These are phyloP conservation scores for Scytalidium lignicola DNA, from an alignment of 2,329 filamentous ascomycete genomes.

Conservation along the genomic window DNA sequence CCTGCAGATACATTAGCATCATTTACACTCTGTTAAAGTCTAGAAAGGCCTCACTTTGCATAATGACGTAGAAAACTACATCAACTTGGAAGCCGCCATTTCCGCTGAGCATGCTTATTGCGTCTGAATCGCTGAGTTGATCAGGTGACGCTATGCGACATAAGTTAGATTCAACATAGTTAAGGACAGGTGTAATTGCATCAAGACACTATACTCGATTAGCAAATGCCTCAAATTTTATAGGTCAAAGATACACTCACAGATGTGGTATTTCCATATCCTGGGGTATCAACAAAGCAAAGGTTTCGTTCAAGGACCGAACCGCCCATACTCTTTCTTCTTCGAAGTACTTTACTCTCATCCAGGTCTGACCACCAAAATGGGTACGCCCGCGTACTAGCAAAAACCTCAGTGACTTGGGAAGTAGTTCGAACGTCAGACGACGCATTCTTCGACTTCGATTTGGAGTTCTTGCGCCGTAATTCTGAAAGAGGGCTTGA, in stretches of 20 bases:
- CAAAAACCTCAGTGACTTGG: slow-evolving; percentile 63
- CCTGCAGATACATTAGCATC: slow-evolving; percentile 33
- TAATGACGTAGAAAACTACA: slow-evolving; percentile 75
- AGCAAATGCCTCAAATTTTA: slow-evolving; percentile 20
- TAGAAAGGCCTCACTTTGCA: slow-evolving; percentile 50
- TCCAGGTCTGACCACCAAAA: slow-evolving; percentile 84
- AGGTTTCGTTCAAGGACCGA: slow-evolving; percentile 83
- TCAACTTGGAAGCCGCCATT: slow-evolving; percentile 82
- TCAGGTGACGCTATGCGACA: slow-evolving; percentile 57
- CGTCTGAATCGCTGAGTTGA: slow-evolving; percentile 64
- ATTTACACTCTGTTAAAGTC: not conserved
- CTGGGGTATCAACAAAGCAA: slow-evolving; percentile 85
- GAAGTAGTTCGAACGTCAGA: slow-evolving; percentile 27
- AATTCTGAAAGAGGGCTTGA: slow-evolving; percentile 22
- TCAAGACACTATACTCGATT: slow-evolving; percentile 42
- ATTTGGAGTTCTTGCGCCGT: slow-evolving; percentile 19
- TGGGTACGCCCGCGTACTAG: slow-evolving; percentile 79
- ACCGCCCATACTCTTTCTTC: slow-evolving; percentile 69
- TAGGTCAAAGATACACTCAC: slow-evolving; percentile 31
- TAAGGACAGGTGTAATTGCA: slow-evolving; percentile 53
- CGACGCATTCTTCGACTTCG: slow-evolving; percentile 18
- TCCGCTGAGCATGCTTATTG: slow-evolving; percentile 72
- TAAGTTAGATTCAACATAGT: slow-evolving; percentile 70
- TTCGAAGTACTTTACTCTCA: slow-evolving; percentile 52
- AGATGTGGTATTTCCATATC: slow-evolving; percentile 49